Evolutionary conservation across 495 filamentous ascomycete genomes (phyloP), one percentile per base, ranked within the genome.

Genomic region (Penicillium bovifimosum): DNA sequence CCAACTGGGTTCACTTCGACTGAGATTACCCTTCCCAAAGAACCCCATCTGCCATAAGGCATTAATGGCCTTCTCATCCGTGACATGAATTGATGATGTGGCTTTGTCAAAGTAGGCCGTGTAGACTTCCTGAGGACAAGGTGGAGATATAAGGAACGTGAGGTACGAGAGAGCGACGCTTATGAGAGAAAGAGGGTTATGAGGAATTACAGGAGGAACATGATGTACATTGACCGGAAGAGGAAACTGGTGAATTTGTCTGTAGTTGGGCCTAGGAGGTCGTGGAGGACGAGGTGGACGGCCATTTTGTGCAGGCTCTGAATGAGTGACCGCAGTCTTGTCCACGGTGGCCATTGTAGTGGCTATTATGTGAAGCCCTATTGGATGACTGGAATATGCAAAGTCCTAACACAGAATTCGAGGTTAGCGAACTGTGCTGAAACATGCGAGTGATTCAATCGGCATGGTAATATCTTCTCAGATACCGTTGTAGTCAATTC

Each of bases 401-500:
- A 14, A 48, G 38, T 36, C 44, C 54, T 54, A 31, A 38, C 44
- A 42, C 52, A 59, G 50, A 35, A 52, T 45, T 36, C 36, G 39
- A 32, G n/a, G 47, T 67, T 61, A 67, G 65, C 60, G 41, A 55
- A 53, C 40, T 58, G 52, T 59, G 52, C 41, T 38, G 8, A 11
- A 7, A 47, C 41, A 56, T 38, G 44, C 49, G 20, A 24, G 46
- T 46, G 43, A 35, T 47, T 53, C 33, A 41, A 43, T 44, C 50
- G 38, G 39, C 52, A 42, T 42, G 45, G 42, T 28, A 28, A 34
- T 26, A 42, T 73, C 72, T 77, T 78, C 81, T 95, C 91, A 95
- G 91, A 96, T 95, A 96, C 91, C 91, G 91, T 95, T 95, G 91
- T 95, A 96, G 91, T 95, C 90, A 79, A 81, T 80, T 66, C 70